Evolutionary conservation across 176 grass and related monocot genomes (phyloP).

Genomic region (Carex littledalei): DNA sequence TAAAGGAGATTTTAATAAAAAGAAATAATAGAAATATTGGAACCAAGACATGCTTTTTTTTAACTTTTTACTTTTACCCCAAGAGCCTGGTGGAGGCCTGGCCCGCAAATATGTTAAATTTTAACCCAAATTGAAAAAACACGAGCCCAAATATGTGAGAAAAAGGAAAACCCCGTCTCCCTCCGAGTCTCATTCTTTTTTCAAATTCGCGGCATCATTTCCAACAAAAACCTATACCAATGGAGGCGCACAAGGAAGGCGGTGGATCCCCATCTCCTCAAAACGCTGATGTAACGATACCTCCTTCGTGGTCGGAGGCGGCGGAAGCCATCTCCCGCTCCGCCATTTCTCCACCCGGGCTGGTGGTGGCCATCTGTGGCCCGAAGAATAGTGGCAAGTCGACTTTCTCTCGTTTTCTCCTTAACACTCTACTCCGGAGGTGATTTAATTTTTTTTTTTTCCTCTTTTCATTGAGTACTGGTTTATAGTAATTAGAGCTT

Average conservation of each 20-base stretch:
- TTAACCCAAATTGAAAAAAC: too few relatives aligned
- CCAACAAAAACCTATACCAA: not conserved
- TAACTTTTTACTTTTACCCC: too few relatives aligned
- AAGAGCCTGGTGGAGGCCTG: too few relatives aligned
- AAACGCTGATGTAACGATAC: slow-evolving; percentile 31
- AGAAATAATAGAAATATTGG: too few relatives aligned
- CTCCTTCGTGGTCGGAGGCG: slow-evolving; percentile 37
- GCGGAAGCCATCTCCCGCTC: slow-evolving; percentile 2
- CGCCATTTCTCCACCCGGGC: slow-evolving; percentile 28
- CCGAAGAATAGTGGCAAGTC: slow-evolving; percentile 96
- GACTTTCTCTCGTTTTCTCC: slow-evolving; percentile 80
- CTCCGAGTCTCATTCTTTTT: too few relatives aligned
- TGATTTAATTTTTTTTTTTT: not conserved
- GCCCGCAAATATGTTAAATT: too few relatives aligned
- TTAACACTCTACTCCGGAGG: slow-evolving; percentile 75
- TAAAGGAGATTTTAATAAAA: too few relatives aligned
- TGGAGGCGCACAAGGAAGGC: not conserved
- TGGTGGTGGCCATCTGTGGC: slow-evolving; percentile 60
- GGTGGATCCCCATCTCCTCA: slow-evolving; percentile 13
- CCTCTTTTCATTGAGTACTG: not conserved
- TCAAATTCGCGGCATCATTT: not conserved
- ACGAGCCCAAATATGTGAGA: too few relatives aligned
- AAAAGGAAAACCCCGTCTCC: not conserved
- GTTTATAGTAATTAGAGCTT: not conserved
- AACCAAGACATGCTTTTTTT: too few relatives aligned